These are phyloP conservation scores for Pythium phragmitis DNA, from an alignment of 352 stramenopile species.

Conservation along the genomic window DNA sequence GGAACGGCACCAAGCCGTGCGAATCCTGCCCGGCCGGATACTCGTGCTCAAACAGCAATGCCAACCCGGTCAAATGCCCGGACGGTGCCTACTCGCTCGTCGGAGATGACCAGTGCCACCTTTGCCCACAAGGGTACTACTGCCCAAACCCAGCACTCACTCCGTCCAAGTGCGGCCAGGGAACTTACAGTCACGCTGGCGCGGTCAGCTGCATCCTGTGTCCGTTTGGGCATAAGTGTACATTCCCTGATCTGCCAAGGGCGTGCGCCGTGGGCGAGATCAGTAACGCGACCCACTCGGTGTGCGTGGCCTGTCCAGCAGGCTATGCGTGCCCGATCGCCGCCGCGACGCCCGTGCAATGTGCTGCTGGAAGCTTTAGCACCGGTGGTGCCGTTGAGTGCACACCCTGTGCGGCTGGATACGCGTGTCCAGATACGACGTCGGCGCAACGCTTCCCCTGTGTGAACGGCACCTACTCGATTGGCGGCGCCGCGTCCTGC, in stretches of 20 bases:
- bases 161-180: constrained; percentile 18
- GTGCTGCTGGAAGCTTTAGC: constrained; percentile 61
- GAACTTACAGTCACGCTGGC: constrained; percentile 27
- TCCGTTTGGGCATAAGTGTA: constrained; percentile 47
- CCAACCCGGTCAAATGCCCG: constrained; percentile 21
- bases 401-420: constrained; percentile 62
- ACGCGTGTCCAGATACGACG: constrained; percentile 66
- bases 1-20: constrained; percentile 30
- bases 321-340: constrained; percentile 52
- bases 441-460: constrained; percentile 49
- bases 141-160: constrained; percentile 14
- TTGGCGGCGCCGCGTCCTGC: constrained; percentile 46
- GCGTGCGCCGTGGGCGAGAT: constrained; percentile 42
- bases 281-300: constrained; percentile 45
- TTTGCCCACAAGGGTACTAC: constrained; percentile 41
- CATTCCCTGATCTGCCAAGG: constrained; percentile 21
- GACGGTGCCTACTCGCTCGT: constrained; percentile 43
- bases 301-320: constrained; percentile 43
- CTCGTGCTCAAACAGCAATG: constrained; percentile 18
- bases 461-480: constrained; percentile 54
- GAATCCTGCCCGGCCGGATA: constrained; percentile 42
- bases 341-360: constrained; percentile 34
- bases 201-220: constrained; percentile 44
- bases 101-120: constrained; percentile 37
- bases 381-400: constrained; percentile 48